Evolutionary conservation across 176 grass and related monocot genomes (phyloP), one percentile per base, ranked within the genome.

Genomic region (Typha latifolia): DNA sequence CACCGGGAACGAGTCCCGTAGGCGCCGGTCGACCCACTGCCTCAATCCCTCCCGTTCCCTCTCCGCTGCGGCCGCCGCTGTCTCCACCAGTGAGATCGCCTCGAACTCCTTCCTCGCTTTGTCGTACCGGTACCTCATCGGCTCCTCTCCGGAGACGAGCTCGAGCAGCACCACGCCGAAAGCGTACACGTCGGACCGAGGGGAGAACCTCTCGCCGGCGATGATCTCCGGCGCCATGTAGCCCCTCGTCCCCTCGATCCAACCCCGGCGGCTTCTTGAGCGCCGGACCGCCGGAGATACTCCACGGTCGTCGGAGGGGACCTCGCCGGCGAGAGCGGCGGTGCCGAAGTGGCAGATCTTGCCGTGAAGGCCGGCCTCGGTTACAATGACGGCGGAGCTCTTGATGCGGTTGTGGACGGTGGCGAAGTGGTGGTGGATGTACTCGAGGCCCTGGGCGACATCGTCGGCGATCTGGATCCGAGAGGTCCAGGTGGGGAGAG

Each of bases 341-440:
- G 91, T 74, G 34, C 87, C 91, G 73, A 96, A 96, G 20, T 96
- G 84, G 15, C 84, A 81, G 70, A 96, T 85, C 81, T 90, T 96
- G 61, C 87, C 84, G 15, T 81, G 78, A 67, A 82, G 57, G 14
- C 68, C 80, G 12, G 83, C 66, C 64, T 76, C 84, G 80, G 47
- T 82, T 48, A 96, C 79, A 63, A 96, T 79, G 66, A 96, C 27
- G 52, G 75, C 74, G 63, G 91, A 96, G 57, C 87, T 77, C 47
- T 80, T 90, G 63, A 96, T 76, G 69, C 84, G 91, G 69, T 90
- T 96, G 81, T 96, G 91, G 66, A 96, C 49, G 49, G 81, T 84
- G 55, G 18, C 27, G 16, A 22, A 82, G 70, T 96, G 87, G 20
- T 67, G 73, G 73, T 96, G 91, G 76, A 96, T 88, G 81, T 96